Evolutionary conservation across 345 rosid species (phyloP), one percentile per base, ranked within the genome.

Genomic region (Viola odorata): DNA sequence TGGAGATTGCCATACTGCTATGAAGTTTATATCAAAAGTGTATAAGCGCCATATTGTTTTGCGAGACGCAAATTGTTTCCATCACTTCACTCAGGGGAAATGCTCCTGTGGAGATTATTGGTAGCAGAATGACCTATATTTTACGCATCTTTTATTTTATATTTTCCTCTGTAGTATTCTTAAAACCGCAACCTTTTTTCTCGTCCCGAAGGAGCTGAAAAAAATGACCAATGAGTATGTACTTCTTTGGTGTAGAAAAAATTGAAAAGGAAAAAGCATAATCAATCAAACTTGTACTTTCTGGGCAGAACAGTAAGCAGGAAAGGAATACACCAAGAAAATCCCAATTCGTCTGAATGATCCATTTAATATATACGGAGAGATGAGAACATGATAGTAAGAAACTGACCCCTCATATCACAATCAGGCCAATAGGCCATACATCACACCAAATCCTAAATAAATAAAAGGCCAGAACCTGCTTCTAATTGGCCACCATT

Each of bases 71-170:
- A 90, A 94, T 64, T 84, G 96, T 45, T 94, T 90, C 75, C 99
- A 90, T 75, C 99, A 90, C 68, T 94, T 90, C 68, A 76, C 56
- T 63, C 79, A 79, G 64, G 98, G 91, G 74, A 81, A 57, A 47
- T 92, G 97, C 67, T 87, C 96, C n/a, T 92, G 98, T 49, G 87
- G 85, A 61, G 96, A 90, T 73, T 94, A 86, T 70, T 88, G 99
- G 99, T 90, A 75, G 72, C 10, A 7, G 55, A 39, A 4, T 15
- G 6, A 12, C 32, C 6, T 10, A 17, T 55, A 32, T 40, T 12
- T 23, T 48, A 23, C 38, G 38, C 3, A 13, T 23, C 32, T 23
- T 23, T 23, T 23, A 23, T 23, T 1, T 23, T 23, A 23, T 23
- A 23, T 23, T 23, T 23, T 23, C 32, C 32, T 23, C 32, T 23